A percentile compares a stretch with the other conserved stretches of the same genome.
Evolutionary conservation across 129 eudicot species (phyloP).

Genomic region (Escallonia rubra): DNA sequence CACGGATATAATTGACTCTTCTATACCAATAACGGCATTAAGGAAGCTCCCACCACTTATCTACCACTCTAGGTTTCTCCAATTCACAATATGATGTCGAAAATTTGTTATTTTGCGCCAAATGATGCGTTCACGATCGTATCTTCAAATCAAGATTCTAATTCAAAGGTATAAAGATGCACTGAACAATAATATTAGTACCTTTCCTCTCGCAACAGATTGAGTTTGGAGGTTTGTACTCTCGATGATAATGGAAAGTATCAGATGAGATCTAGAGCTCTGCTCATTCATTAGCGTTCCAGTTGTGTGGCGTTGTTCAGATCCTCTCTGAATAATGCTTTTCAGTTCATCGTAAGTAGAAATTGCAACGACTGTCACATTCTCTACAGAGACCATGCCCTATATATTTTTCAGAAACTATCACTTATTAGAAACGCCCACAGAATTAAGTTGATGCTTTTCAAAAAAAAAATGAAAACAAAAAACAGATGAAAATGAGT

Average conservation of each 20-base stretch:
- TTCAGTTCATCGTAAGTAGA: slow-evolving; percentile 76
- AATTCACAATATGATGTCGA: too few species aligned
- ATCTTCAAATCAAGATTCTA: too few species aligned
- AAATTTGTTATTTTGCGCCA: too few species aligned
- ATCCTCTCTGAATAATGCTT: slow-evolving; percentile 77
- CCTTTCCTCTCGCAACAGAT: slow-evolving; percentile 92
- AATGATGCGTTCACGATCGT: too few species aligned
- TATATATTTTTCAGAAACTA: slow-evolving; percentile 12
- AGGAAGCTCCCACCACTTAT: too few species aligned
- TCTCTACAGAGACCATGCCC: slow-evolving; percentile 97
- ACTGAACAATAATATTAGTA: slow-evolving; percentile 13
- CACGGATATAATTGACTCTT: too few species aligned
- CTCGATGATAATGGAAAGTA: slow-evolving; percentile 73
- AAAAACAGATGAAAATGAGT: too few species aligned
- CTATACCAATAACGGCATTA: too few species aligned
- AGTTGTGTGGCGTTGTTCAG: slow-evolving; percentile 89
- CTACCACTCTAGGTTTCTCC: too few species aligned
- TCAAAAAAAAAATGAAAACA: too few species aligned
- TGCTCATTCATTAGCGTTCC: slow-evolving; percentile 94
- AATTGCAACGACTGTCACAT: slow-evolving; percentile 60
- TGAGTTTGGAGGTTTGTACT: slow-evolving; percentile 96
- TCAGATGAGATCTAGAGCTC: slow-evolving; percentile 94
- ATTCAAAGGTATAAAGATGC: neutral
- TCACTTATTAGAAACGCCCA: neutral
- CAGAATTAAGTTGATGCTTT: neutral